Evolutionary conservation across 345 rosid genomes (phyloP), one percentile per base, ranked within the genome.

Genomic region (Corchorus capsularis): DNA sequence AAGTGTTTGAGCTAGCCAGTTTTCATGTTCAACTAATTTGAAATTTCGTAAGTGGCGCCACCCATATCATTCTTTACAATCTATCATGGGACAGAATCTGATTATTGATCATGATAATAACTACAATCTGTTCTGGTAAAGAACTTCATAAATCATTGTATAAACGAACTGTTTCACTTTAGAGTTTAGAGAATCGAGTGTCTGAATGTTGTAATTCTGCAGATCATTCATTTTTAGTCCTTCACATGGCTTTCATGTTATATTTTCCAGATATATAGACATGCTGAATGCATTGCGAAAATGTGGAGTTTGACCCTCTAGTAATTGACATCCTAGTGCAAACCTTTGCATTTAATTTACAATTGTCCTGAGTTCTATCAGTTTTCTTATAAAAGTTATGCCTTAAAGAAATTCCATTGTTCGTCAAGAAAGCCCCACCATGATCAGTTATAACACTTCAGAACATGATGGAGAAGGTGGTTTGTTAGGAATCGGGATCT

Each of bases 321-420:
- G 22, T 50, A 50, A 16, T 20, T 69, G 8, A 50, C 22, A 49
- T 43, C 39, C 22, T 50, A 69, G 57, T 69, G 15, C n/a, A 53
- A 45, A 50, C 45, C 45, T 69, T 27, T 49, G 72, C 20, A 69
- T 69, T 69, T 50, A 49, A 64, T 49, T 49, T 6, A 10, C 57
- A 52, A 17, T 16, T 50, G 15, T 69, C 27, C 45, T 32, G 59
- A 7, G 59, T 50, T 13, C 16, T 46, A 43, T 32, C 27, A 49
- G 15, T 50, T 49, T 37, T 22, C 59, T 50, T 50, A n/a, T 52
- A 50, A 32, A 49, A 69, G 59, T 69, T 32, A 69, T 69, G 59
- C 59, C 15, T 50, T 14, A 50, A 50, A 45, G 27, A 27, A 27
- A 27, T 27, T 27, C 72, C 45, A 50, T 69, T 27, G 9, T 69